Conservation (phyloP, 2,329 filamentous ascomycete species). For the Trichoderma aggressivum region DNA sequence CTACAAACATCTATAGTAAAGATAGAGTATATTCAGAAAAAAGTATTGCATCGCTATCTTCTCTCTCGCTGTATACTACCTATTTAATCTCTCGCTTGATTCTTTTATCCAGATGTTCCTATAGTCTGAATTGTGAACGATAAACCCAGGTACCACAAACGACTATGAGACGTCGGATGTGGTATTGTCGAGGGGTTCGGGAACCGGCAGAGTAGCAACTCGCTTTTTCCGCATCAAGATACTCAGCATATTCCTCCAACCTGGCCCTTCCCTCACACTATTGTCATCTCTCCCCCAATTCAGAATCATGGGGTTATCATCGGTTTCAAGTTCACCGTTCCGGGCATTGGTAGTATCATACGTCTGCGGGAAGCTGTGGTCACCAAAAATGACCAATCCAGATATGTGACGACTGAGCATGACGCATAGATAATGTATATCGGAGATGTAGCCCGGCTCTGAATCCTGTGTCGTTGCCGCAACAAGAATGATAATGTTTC, state of each 20-base stretch:
- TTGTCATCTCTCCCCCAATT: too few species aligned
- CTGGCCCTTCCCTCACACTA: too few species aligned
- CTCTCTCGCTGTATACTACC: background rate
- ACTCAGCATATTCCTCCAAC: background rate
- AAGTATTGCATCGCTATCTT: background rate
- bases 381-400: slow-evolving; percentile 23
- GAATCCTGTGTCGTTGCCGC: slow-evolving; percentile 15
- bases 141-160: background rate
- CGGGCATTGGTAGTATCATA: background rate
- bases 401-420: slow-evolving; percentile 22
- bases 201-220: background rate
- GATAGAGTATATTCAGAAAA: background rate
- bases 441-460: slow-evolving; percentile 21
- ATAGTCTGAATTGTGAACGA: background rate
- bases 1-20: background rate
- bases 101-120: background rate
- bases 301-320: background rate
- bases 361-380: background rate
- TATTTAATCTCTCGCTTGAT: background rate
- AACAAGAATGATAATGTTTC: slow-evolving; percentile 23
- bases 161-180: background rate
- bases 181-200: background rate
- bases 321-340: background rate
- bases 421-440: slow-evolving; percentile 22
- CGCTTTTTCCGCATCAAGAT: background rate